phyloP scores from a whole-genome alignment of 2,329 filamentous ascomycete species.

The Phyllosticta citrichinensis region DNA sequence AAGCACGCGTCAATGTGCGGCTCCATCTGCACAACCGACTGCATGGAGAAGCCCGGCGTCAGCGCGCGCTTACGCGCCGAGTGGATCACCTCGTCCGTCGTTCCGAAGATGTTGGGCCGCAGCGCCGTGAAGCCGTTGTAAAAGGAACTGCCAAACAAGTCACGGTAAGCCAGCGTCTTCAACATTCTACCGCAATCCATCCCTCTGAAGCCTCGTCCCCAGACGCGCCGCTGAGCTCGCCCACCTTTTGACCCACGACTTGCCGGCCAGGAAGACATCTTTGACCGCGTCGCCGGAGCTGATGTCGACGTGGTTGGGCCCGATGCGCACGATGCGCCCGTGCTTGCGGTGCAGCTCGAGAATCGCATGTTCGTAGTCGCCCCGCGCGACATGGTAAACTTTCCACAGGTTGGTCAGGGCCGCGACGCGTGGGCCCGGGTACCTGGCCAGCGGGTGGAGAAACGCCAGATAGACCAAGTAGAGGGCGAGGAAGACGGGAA shows the following conservation, averaged over 20 bases:
- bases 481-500: background rate
- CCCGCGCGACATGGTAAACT: background rate
- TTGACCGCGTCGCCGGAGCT: background rate
- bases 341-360: background rate
- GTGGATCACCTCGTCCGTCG: background rate
- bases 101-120: background rate
- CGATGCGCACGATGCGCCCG: background rate
- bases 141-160: background rate
- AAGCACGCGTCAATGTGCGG: conserved; percentile 2
- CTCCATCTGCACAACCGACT: conserved; percentile 6
- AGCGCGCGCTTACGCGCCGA: conserved; percentile 10
- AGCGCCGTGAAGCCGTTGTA: background rate
- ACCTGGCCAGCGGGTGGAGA: conserved; percentile 33
- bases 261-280: background rate
- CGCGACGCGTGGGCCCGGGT: conserved; percentile 33
- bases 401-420: conserved; percentile 23
- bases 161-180: background rate
- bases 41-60: conserved; percentile 4
- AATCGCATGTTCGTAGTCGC: background rate
- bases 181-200: background rate
- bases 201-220: background rate
- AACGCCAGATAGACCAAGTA: conserved; percentile 28
- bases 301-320: background rate
- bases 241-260: background rate
- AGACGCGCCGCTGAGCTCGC: background rate